Conservation (phyloP, 495 filamentous ascomycete species). For the Penicillium tannophilum region DNA sequence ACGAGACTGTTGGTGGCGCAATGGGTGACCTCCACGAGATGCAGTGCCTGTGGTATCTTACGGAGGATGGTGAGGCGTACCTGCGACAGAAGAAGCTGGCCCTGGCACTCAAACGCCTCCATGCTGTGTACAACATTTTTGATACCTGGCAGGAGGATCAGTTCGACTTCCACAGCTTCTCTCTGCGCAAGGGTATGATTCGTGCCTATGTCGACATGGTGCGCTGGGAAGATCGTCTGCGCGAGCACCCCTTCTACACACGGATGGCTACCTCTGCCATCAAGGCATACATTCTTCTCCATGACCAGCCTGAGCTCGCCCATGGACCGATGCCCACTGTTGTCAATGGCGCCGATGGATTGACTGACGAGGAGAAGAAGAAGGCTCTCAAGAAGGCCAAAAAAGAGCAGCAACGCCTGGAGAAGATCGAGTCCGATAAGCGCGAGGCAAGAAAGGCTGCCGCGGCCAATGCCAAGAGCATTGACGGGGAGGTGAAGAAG, state of each 20-base stretch:
- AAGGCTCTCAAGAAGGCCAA: slow-evolving; percentile 95
- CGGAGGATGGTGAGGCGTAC: slow-evolving; percentile 92
- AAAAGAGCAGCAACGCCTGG: slow-evolving; percentile 82
- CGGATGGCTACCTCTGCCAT: slow-evolving; percentile 83
- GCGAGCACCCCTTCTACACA: slow-evolving; percentile 91
- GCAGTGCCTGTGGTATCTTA: slow-evolving; percentile 98
- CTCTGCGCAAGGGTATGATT: slow-evolving; percentile 90
- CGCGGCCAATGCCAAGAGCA: slow-evolving; percentile 47
- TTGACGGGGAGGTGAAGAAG: slow-evolving; percentile 64
- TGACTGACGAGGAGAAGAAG: slow-evolving; percentile 75
- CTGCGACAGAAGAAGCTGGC: slow-evolving; percentile 79
- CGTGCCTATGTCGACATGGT: slow-evolving; percentile 95
- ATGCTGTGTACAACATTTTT: slow-evolving; percentile 85
- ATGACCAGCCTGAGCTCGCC: slow-evolving; percentile 72
- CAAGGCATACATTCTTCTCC: slow-evolving; percentile 75
- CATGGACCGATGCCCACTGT: slow-evolving; percentile 56
- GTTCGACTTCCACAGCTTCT: slow-evolving; percentile 98
- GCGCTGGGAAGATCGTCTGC: slow-evolving; percentile 87
- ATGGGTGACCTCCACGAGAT: slow-evolving; percentile 93
- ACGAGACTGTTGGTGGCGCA: slow-evolving; percentile 84
- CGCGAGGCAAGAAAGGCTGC: slow-evolving; percentile 60
- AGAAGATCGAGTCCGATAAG: slow-evolving; percentile 81
- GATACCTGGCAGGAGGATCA: slow-evolving; percentile 98
- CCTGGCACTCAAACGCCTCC: slow-evolving; percentile 88
- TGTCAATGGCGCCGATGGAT: slow-evolving; percentile 56